Percentiles rank a stretch among this genome's conserved stretches.
phyloP scores from a whole-genome alignment of 2,329 filamentous ascomycete genomes.

The Karstenula rhodostoma region DNA sequence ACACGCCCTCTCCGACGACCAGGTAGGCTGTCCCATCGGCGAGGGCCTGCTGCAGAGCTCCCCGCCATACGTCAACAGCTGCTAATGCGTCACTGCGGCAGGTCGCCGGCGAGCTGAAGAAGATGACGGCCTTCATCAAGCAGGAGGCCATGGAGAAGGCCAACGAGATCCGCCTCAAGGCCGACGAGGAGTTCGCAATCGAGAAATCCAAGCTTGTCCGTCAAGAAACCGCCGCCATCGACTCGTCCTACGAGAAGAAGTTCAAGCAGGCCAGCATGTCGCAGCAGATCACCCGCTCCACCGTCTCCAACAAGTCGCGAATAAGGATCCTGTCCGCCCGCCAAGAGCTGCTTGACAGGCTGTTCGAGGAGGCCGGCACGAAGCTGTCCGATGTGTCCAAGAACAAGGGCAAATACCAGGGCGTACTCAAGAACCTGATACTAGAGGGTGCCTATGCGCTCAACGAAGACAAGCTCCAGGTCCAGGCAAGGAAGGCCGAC shows the following conservation, averaged over 20 bases:
- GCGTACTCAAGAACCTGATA: slow-evolving; percentile 78
- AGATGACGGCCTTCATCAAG: slow-evolving; percentile 99
- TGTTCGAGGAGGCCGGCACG: slow-evolving; percentile 83
- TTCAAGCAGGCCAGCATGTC: slow-evolving; percentile 99
- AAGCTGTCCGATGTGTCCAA: slow-evolving; percentile 72
- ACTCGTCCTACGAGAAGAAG: slow-evolving; percentile 95
- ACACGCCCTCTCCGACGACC: slow-evolving; percentile 96
- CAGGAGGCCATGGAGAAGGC: slow-evolving; percentile 98
- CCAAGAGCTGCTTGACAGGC: slow-evolving; percentile 87
- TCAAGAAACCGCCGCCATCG: slow-evolving; percentile 92
- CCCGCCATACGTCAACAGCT: slow-evolving; percentile 33
- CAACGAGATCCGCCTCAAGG: slow-evolving; percentile 96
- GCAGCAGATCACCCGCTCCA: slow-evolving; percentile 97
- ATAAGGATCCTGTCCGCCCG: slow-evolving; percentile 86
- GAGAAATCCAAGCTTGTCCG: slow-evolving; percentile 99
- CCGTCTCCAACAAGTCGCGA: slow-evolving; percentile 93
- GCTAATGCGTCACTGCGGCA: slow-evolving; percentile 54
- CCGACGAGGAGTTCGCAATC: slow-evolving; percentile 98
- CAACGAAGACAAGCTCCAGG: slow-evolving; percentile 77
- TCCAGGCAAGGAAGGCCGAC: slow-evolving; percentile 83
- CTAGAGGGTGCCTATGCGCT: slow-evolving; percentile 91
- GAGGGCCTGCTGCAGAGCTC: slow-evolving; percentile 24
- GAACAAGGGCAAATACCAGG: slow-evolving; percentile 78
- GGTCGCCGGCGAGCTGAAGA: slow-evolving; percentile 98
- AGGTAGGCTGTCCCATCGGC: slow-evolving; percentile 66